Evolutionary conservation across 2,329 filamentous ascomycete genomes (phyloP), one percentile per base, ranked within the genome.

Genomic region (Fusarium protoensiforme): DNA sequence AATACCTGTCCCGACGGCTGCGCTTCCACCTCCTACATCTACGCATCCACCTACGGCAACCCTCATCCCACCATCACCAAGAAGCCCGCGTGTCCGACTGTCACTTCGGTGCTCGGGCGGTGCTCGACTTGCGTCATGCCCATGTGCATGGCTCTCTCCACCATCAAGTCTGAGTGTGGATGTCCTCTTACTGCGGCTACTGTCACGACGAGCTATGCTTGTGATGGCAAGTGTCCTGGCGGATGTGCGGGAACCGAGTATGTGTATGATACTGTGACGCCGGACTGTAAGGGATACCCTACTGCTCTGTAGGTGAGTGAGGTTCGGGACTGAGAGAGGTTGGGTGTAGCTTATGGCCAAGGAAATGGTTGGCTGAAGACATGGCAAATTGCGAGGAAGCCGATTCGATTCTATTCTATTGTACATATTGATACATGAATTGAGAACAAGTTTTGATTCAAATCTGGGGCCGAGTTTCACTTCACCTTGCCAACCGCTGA

Each of bases 41-140:
- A 67, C 58, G 62, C 65, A 24, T 76, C 75, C 18, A 51, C 62
- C 6, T 76, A 70, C 35, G 66, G 69, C 13, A 54, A 60, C n/a
- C 36, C 64, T 7, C 64, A 41, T 16, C 63, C 59, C 13, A 68
- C 70, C 7, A 54, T 63, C 3, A 67, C 68, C 5, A 64, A 56
- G 18, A 60, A 64, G 18, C 56, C 70, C 4, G 48, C 46, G 2
- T 84, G 82, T n/a, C 82, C 82, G 22, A 83, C 81, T 11, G 78
- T 82, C 7, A 83, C 81, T 1, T 61, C 75, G 9, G 80, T 78
- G 8, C 46, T 68, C 5, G 76, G 78, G 10, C 64, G 78, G n/a
- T 84, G 82, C 74, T 77, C 78, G 14, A 82, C 80, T 1, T 84
- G 82, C 67, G 53, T 77, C 1, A 67, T 77, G 24, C 80, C 78